Conservation (phyloP, 768 basidiomycete genomes). For the Pulveroboletus sp. region DNA sequence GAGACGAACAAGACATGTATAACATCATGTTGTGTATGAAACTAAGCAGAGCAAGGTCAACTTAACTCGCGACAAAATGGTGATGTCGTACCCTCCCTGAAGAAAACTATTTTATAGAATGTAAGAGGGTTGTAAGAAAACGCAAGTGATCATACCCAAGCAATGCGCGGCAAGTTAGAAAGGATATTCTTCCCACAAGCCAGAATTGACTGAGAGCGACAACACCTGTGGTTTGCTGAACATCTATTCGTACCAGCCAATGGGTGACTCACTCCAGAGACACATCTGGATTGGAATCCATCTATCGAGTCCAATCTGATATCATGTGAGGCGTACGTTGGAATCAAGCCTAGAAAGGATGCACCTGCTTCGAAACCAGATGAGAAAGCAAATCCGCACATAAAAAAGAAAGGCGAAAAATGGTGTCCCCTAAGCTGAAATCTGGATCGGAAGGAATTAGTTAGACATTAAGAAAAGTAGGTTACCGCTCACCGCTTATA, state of each 20-base stretch:
- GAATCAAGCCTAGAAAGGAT: slow-evolving; percentile 3
- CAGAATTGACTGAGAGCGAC: slow-evolving; percentile 54
- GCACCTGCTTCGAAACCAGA: slow-evolving; percentile 55
- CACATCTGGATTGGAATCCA: slow-evolving; percentile 64
- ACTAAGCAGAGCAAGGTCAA: slow-evolving; percentile 18
- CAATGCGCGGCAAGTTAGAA: slow-evolving; percentile 47
- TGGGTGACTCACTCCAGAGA: slow-evolving; percentile 38
- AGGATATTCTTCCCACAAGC: slow-evolving; percentile 48
- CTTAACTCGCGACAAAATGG: not conserved
- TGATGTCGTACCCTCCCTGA: slow-evolving; percentile 43
- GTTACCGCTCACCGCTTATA: slow-evolving; percentile 36
- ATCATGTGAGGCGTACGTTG: not conserved
- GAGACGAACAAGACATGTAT: slow-evolving; percentile 53
- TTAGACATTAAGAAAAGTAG: not conserved
- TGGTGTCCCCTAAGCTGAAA: slow-evolving; percentile 54
- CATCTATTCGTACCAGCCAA: not conserved
- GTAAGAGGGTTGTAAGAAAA: not conserved
- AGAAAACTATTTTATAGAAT: slow-evolving; percentile 13
- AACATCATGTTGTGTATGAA: slow-evolving; percentile 60
- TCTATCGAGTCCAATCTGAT: slow-evolving; percentile 56
- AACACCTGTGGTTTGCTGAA: slow-evolving; percentile 23
- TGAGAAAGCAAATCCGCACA: slow-evolving; percentile 64
- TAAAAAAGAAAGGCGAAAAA: slow-evolving; percentile 51
- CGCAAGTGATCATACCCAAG: slow-evolving; percentile 35
- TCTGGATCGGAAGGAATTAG: slow-evolving; percentile 29